phyloP scores from a whole-genome alignment of 257 asterid species.

The Craterostigma plantagineum region DNA sequence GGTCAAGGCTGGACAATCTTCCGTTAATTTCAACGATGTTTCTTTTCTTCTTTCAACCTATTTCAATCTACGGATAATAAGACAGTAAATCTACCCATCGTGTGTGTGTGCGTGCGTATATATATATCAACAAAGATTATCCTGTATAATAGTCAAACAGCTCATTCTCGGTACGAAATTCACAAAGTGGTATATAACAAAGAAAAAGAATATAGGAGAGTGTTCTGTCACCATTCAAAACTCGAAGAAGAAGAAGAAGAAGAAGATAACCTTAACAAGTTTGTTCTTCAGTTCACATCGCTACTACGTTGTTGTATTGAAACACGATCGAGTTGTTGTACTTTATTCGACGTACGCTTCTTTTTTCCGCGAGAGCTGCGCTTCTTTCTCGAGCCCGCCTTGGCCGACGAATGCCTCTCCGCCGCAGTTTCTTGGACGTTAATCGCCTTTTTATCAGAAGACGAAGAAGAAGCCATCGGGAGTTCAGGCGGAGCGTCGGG shows the following conservation, averaged over 20 bases:
- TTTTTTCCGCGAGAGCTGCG: conserved; percentile 53
- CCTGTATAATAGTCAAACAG: too few species aligned
- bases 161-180: too few species aligned
- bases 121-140: too few species aligned
- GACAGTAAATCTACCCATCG: too few species aligned
- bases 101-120: too few species aligned
- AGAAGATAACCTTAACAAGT: not conserved
- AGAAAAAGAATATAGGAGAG: too few species aligned
- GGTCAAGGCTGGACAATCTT: too few species aligned
- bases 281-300: conserved; percentile 19
- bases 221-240: too few species aligned
- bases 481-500: conserved; percentile 91
- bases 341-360: conserved; percentile 35
- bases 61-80: too few species aligned
- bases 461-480: conserved; percentile 15
- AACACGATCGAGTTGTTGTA: conserved; percentile 29
- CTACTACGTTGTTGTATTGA: conserved; percentile 26
- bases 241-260: not conserved
- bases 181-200: too few species aligned
- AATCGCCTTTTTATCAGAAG: conserved; percentile 23
- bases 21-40: too few species aligned
- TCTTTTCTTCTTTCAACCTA: too few species aligned
- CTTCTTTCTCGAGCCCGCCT: conserved; percentile 44
- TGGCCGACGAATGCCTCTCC: conserved; percentile 34
- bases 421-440: conserved; percentile 19